phyloP scores from a whole-genome alignment of 129 eudicot genomes.

The Saussurea involucrata region DNA sequence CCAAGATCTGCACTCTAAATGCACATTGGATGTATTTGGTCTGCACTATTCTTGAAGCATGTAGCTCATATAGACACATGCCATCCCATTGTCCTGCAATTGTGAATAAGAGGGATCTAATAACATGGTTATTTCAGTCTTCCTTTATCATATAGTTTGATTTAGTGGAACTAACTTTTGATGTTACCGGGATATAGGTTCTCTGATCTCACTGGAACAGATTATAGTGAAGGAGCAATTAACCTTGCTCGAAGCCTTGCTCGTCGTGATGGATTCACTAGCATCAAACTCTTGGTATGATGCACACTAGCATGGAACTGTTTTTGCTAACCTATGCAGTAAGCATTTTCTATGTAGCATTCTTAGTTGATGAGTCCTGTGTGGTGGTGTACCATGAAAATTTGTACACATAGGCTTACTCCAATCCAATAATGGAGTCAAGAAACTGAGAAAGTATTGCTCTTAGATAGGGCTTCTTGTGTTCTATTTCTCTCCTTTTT shows the following conservation, averaged over 20 bases:
- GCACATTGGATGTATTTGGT: not conserved
- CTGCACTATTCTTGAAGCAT: not conserved
- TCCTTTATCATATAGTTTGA: not conserved
- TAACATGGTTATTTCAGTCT: not conserved
- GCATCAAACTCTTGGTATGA: conserved; percentile 57
- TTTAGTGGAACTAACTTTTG: not conserved
- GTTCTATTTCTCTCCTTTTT: too few species aligned
- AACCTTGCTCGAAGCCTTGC: conserved; percentile 72
- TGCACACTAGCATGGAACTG: too few species aligned
- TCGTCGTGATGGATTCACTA: conserved; percentile 54
- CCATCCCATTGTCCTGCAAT: not conserved
- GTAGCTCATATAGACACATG: not conserved
- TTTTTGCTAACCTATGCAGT: too few species aligned
- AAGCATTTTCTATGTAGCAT: too few species aligned
- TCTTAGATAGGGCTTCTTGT: too few species aligned
- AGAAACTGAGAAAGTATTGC: too few species aligned
- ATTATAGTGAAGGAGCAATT: conserved; percentile 76
- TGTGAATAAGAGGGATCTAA: not conserved
- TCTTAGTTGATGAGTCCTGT: too few species aligned
- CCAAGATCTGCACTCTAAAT: not conserved
- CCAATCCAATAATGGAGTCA: too few species aligned
- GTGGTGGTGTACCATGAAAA: too few species aligned
- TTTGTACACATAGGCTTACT: too few species aligned
- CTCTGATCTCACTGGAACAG: conserved; percentile 68
- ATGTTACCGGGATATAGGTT: conserved; percentile 41